Evolutionary conservation across 176 grass and related monocot genomes (phyloP).

Genomic region (Oryza punctata): DNA sequence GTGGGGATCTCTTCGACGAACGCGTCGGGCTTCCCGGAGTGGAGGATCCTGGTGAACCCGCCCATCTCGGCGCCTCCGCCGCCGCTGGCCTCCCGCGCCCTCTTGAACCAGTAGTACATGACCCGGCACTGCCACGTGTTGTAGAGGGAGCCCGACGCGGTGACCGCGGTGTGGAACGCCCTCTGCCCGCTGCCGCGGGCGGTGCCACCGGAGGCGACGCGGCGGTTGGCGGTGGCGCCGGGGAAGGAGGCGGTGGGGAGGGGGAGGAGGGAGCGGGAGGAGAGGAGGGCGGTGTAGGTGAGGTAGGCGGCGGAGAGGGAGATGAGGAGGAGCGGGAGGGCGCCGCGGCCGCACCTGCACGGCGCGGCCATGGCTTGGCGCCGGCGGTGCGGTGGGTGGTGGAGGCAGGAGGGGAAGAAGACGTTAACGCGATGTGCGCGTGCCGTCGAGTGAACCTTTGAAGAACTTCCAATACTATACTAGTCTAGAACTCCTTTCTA

Average conservation of each 20-base stretch:
- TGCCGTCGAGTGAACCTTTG: too few relatives aligned
- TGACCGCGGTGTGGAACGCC: slow-evolving; percentile 88
- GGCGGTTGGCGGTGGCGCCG: slow-evolving; percentile 17
- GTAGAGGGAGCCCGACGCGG: slow-evolving; percentile 68
- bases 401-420: neutral
- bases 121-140: slow-evolving; percentile 92
- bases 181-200: neutral
- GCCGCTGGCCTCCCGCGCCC: slow-evolving; percentile 29
- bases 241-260: slow-evolving; percentile 30
- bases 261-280: slow-evolving; percentile 40
- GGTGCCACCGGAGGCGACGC: neutral
- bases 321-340: slow-evolving; percentile 47
- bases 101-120: slow-evolving; percentile 99
- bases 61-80: slow-evolving; percentile 68
- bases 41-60: slow-evolving; percentile 90
- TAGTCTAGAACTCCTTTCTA: too few relatives aligned
- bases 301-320: slow-evolving; percentile 51
- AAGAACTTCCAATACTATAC: too few relatives aligned
- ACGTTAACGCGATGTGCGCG: neutral
- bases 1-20: slow-evolving; percentile 89
- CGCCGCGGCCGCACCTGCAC: slow-evolving; percentile 36
- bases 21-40: slow-evolving; percentile 72
- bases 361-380: slow-evolving; percentile 38
- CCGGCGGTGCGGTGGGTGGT: too few relatives aligned
- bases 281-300: slow-evolving; percentile 75